Conservation (phyloP, 73 alveolate species). For the Paramecium bursaria region DNA sequence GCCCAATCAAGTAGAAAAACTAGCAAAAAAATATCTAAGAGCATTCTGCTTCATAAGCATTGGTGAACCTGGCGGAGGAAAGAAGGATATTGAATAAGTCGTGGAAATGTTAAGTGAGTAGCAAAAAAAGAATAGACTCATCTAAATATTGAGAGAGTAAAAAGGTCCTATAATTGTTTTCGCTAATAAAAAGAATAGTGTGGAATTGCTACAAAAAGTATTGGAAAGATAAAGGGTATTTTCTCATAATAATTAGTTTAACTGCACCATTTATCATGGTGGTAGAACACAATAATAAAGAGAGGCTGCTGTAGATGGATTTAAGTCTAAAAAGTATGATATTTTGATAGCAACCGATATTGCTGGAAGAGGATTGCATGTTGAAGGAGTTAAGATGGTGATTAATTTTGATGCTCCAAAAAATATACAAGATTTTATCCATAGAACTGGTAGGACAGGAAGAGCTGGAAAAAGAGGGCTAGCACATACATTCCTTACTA, state of each 20-base stretch:
- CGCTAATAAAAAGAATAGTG: constrained; percentile 69
- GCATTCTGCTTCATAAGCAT: constrained; percentile 73
- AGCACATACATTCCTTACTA: constrained; percentile 74
- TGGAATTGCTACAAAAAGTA: constrained; percentile 60
- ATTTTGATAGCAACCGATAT: constrained; percentile 99
- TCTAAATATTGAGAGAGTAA: constrained; percentile 54
- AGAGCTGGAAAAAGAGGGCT: constrained; percentile 97
- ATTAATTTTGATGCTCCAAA: constrained; percentile 98
- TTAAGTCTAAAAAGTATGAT: constrained; percentile 92
- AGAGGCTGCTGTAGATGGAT: constrained; percentile 88
- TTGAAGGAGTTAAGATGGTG: constrained; percentile 97
- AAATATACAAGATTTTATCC: constrained; percentile 96
- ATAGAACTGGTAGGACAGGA: constrained; percentile 99
- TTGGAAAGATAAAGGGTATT: constrained; percentile 59
- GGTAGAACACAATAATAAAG: constrained; percentile 80
- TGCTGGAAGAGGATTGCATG: constrained; percentile 99
- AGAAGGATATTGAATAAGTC: constrained; percentile 75
- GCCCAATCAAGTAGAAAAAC: constrained; percentile 75
- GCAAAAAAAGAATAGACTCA: constrained; percentile 66
- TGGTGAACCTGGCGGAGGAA: constrained; percentile 88
- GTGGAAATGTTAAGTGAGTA: constrained; percentile 76
- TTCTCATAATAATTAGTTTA: constrained; percentile 31
- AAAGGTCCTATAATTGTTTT: constrained; percentile 67
- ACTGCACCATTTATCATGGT: constrained; percentile 82
- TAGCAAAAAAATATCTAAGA: constrained; percentile 75